phyloP scores from a whole-genome alignment of 371 early-diverging fungal species.

The Rhizomucor miehei region DNA sequence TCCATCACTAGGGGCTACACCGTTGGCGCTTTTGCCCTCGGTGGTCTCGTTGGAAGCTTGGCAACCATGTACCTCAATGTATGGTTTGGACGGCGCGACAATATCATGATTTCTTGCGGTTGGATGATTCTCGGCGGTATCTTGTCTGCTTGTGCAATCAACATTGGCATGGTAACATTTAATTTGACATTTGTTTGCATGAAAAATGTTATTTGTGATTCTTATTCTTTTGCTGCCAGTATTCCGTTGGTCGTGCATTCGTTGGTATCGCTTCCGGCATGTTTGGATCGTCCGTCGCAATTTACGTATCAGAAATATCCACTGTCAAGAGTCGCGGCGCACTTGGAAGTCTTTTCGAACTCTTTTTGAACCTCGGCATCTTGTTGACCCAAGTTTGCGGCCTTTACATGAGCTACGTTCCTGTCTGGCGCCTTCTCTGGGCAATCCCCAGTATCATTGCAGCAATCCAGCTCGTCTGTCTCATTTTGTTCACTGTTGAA shows the following conservation, averaged over 20 bases:
- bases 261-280: slow-evolving; percentile 86
- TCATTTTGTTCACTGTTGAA: slow-evolving; percentile 73
- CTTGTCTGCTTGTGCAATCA: slow-evolving; percentile 34
- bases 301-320: slow-evolving; percentile 86
- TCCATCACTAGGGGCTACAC: slow-evolving; percentile 34
- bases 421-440: slow-evolving; percentile 69
- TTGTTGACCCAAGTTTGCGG: slow-evolving; percentile 66
- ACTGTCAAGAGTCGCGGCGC: slow-evolving; percentile 74
- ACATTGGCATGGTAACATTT: slow-evolving; percentile 34
- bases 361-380: slow-evolving; percentile 76
- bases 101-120: slow-evolving; percentile 35
- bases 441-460: slow-evolving; percentile 60
- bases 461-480: slow-evolving; percentile 52
- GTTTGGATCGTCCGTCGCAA: slow-evolving; percentile 45
- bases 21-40: slow-evolving; percentile 42
- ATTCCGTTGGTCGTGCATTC: slow-evolving; percentile 76
- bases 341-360: slow-evolving; percentile 51
- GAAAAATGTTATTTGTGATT: too few species aligned
- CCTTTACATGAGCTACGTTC: slow-evolving; percentile 53
- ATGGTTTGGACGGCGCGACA: slow-evolving; percentile 36
- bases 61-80: slow-evolving; percentile 36
- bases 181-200: background rate
- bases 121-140: slow-evolving; percentile 40
- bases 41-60: slow-evolving; percentile 46
- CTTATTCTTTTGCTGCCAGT: slow-evolving; percentile 14